Conservation (phyloP, 2,329 filamentous ascomycete species). For the Claviceps sp. region DNA sequence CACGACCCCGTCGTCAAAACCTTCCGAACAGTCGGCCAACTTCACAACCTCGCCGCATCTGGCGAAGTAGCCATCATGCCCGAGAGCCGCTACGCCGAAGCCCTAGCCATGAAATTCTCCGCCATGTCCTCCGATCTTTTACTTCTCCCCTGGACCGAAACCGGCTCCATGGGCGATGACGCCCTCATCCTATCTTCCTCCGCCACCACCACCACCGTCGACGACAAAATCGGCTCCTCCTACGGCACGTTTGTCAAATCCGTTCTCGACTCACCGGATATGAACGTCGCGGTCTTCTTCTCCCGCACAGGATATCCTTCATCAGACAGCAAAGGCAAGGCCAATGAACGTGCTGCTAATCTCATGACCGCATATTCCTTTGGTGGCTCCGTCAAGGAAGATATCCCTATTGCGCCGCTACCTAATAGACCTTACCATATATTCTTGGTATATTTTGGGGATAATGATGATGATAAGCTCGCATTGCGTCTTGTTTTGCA, state of each 20-base stretch:
- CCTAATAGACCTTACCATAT: constrained; percentile 65
- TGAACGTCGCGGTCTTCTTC: constrained; percentile 70
- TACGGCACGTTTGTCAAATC: constrained; percentile 65
- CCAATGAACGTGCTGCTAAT: constrained; percentile 19
- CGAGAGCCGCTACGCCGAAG: constrained; percentile 64
- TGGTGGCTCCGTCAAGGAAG: constrained; percentile 35
- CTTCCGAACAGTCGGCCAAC: constrained; percentile 75
- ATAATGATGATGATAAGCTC: constrained; percentile 60
- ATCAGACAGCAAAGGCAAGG: constrained; percentile 20
- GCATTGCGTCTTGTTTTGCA: constrained; percentile 75
- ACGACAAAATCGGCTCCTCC: constrained; percentile 26
- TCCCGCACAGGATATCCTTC: constrained; percentile 37
- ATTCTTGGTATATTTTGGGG: constrained; percentile 78
- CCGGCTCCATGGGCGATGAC: constrained; percentile 63
- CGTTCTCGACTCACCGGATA: constrained; percentile 49
- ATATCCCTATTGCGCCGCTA: constrained; percentile 43
- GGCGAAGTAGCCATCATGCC: constrained; percentile 72
- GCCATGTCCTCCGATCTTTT: constrained; percentile 61
- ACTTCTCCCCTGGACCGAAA: constrained; percentile 82
- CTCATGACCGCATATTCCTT: constrained; percentile 44
- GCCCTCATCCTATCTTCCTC: constrained; percentile 13
- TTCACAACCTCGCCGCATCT: constrained; percentile 71
- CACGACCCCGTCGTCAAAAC: constrained; percentile 81
- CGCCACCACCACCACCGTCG: constrained; percentile 9
- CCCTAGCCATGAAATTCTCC: constrained; percentile 55